phyloP scores from a whole-genome alignment of 805 yeast species.

The Alloascoidea africana region DNA sequence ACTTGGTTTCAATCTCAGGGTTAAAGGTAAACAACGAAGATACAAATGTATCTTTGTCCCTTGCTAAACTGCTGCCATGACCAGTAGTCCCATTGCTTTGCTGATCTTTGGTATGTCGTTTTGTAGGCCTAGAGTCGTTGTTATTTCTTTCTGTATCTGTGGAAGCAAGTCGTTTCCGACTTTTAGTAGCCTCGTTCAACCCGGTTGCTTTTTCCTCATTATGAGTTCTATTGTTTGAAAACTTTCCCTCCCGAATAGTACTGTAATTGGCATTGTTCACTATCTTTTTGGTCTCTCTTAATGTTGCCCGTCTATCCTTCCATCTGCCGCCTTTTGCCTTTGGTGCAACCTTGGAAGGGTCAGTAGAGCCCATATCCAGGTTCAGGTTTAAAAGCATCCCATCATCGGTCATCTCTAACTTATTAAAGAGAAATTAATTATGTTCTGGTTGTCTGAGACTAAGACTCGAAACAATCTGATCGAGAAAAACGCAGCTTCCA shows the following conservation, averaged over 20 bases:
- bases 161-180: slow-evolving; percentile 1
- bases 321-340: slow-evolving; percentile 50
- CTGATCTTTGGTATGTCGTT: slow-evolving; percentile 1
- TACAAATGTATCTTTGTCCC: slow-evolving; percentile 41
- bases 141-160: slow-evolving; percentile 2
- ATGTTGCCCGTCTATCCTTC: slow-evolving; percentile 48
- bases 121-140: neutral
- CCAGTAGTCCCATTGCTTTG: slow-evolving; percentile 3
- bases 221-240: too few species aligned
- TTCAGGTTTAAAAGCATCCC: slow-evolving; percentile 67
- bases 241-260: too few species aligned
- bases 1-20: slow-evolving; percentile 27
- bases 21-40: slow-evolving; percentile 76
- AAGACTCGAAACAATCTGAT: too few species aligned
- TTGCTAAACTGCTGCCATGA: slow-evolving; percentile 3
- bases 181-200: neutral
- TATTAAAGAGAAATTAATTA: too few species aligned
- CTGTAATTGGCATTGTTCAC: slow-evolving; percentile 4
- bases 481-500: too few species aligned
- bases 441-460: too few species aligned
- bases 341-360: slow-evolving; percentile 9
- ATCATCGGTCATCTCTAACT: slow-evolving; percentile 41
- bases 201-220: neutral
- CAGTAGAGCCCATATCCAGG: slow-evolving; percentile 20
- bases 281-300: slow-evolving; percentile 1